Conservation (phyloP, 2,329 filamentous ascomycete genomes). For the Onygenales sp. region DNA sequence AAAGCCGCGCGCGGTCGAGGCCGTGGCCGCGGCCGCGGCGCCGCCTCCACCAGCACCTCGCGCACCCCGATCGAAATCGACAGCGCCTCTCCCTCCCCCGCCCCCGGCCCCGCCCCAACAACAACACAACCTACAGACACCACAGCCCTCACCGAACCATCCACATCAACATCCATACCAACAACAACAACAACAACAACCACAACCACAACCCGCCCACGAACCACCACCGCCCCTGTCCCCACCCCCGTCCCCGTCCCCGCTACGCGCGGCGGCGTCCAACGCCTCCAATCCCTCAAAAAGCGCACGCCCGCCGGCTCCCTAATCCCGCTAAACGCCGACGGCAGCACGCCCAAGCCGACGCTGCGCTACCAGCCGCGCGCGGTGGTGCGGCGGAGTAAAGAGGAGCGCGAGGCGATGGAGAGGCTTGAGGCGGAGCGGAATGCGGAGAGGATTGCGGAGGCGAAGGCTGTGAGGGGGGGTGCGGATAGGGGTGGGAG, state of each 20-base stretch:
- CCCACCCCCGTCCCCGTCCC: not conserved
- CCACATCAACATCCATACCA: conserved; percentile 3
- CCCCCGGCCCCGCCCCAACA: not conserved
- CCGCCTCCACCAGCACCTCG: not conserved
- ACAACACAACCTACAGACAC: conserved; percentile 2
- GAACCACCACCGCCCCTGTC: conserved; percentile 8
- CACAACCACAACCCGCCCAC: conserved; percentile 24
- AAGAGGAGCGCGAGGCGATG: conserved; percentile 36
- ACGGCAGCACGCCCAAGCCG: conserved; percentile 26
- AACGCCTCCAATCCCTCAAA: conserved; percentile 35
- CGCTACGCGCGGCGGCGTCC: conserved; percentile 15
- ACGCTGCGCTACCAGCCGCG: conserved; percentile 36
- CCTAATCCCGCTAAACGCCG: conserved; percentile 21
- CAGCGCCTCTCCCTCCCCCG: not conserved
- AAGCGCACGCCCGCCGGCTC: conserved; percentile 28
- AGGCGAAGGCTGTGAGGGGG: conserved; percentile 24
- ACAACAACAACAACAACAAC: conserved; percentile 15
- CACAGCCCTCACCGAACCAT: not conserved
- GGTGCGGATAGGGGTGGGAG: conserved; percentile 7
- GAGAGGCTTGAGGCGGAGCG: conserved; percentile 34
- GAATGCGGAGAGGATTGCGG: conserved; percentile 27
- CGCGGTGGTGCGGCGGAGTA: conserved; percentile 31
- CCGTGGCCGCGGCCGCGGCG: not conserved
- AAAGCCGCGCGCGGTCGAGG: conserved; percentile 4
- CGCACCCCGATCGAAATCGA: not conserved